Evolutionary conservation across 2,329 filamentous ascomycete genomes (phyloP), one percentile per base, ranked within the genome.

Genomic region (Ceratocystis colombiana): DNA sequence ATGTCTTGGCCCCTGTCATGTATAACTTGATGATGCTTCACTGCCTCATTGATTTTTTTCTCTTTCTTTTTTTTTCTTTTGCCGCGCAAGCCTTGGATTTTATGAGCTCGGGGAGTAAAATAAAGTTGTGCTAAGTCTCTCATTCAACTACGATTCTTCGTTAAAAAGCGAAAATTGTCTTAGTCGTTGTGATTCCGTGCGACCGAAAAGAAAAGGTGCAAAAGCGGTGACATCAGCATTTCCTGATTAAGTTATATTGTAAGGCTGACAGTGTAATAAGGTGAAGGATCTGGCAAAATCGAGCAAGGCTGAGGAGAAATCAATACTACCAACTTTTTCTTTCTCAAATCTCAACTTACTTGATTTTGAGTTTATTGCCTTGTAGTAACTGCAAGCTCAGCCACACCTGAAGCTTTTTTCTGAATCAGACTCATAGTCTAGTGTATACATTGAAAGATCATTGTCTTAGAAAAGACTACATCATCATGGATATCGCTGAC

Each of bases 101-200:
- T 37, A 12, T 37, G 10, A 17, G 10, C n/a, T 30, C 28, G 22
- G 48, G 30, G n/a, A 6, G 53, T 57, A 57, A 57, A 57, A 57
- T 30, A 59, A 33, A 59, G 28, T 25, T 37, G 17, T 33, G 12
- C 28, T 7, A 37, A 33, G 55, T 37, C n/a, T 59, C 28, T 59
- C 55, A 33, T 30, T 37, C 55, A 59, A 10, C 15, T 7, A 15
- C n/a, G 2, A 4, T 37, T 59, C 17, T 37, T 59, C 55, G 55
- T 59, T 37, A 37, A 59, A 59, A 59, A 59, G 55, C 55, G 55
- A 59, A 12, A 41, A n/a, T n/a, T 59, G 55, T 59, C 55, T 59
- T 37, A 20, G 20, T 53, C 10, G 10, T 12, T 53, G 20, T 53
- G 20, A 28, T 22, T 20, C n/a, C 12, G 48, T 50, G n/a, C 20